Conservation (phyloP, 495 filamentous ascomycete species). For the Trichoderma parareesei region DNA sequence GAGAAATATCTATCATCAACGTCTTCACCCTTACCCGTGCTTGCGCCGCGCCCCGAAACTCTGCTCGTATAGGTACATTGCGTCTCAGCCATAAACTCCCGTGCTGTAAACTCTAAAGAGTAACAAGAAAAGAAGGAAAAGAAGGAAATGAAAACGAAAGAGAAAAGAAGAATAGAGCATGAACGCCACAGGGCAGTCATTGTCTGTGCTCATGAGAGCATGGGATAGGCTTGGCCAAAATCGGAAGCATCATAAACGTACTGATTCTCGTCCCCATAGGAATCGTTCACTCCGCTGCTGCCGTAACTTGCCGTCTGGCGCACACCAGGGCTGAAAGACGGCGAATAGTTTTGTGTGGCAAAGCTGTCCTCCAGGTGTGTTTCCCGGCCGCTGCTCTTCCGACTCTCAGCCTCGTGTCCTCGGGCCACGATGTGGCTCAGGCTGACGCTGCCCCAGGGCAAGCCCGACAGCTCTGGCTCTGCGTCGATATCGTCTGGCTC, state of each 20-base stretch:
- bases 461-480: slow-evolving; percentile 44
- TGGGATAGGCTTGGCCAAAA: not conserved
- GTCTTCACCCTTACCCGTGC: no score
- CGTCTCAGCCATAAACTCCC: not conserved
- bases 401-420: slow-evolving; percentile 41
- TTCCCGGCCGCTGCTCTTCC: slow-evolving; percentile 22
- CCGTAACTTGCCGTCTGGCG: slow-evolving; percentile 9
- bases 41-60: not conserved
- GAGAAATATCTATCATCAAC: no score
- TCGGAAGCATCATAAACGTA: not conserved
- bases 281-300: slow-evolving; percentile 23
- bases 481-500: slow-evolving; percentile 41
- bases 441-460: slow-evolving; percentile 57
- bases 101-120: not conserved
- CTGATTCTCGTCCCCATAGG: not conserved
- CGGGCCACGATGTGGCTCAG: slow-evolving; percentile 46
- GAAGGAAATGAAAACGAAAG: not conserved
- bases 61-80: not conserved
- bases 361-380: slow-evolving; percentile 15
- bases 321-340: not conserved
- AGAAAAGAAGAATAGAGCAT: not conserved
- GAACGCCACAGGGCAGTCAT: not conserved
- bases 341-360: not conserved
- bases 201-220: not conserved
- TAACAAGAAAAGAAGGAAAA: not conserved